phyloP scores from a whole-genome alignment of 2,329 filamentous ascomycete genomes.

The Stromatinia cepivora region DNA sequence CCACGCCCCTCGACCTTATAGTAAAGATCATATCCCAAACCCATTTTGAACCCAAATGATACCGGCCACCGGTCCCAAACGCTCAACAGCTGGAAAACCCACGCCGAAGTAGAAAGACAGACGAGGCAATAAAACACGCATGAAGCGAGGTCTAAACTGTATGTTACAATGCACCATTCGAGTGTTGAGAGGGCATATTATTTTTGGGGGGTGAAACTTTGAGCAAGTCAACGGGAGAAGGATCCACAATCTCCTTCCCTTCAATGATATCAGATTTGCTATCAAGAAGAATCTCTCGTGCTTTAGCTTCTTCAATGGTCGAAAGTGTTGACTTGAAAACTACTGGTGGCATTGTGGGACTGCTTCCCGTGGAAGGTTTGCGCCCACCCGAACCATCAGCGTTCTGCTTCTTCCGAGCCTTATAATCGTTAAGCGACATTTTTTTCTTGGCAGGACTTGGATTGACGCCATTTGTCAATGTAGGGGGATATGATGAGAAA shows the following conservation, averaged over 20 bases:
- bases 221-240: slow-evolving; percentile 24
- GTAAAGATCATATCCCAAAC: slow-evolving; percentile 28
- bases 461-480: slow-evolving; percentile 47
- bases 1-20: slow-evolving; percentile 17
- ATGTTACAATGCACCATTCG: slow-evolving; percentile 44
- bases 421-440: slow-evolving; percentile 66
- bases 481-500: slow-evolving; percentile 48
- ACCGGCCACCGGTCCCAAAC: slow-evolving; percentile 24
- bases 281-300: slow-evolving; percentile 37
- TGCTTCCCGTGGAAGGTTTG: slow-evolving; percentile 33
- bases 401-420: slow-evolving; percentile 49
- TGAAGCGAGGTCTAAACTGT: slow-evolving; percentile 37
- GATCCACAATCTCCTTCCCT: slow-evolving; percentile 39
- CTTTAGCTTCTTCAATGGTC: slow-evolving; percentile 46
- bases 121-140: slow-evolving; percentile 29
- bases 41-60: slow-evolving; percentile 34
- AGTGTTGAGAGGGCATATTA: slow-evolving; percentile 29
- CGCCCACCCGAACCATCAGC: slow-evolving; percentile 28
- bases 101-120: slow-evolving; percentile 33
- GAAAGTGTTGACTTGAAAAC: slow-evolving; percentile 45
- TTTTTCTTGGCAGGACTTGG: slow-evolving; percentile 62
- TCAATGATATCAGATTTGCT: slow-evolving; percentile 43
- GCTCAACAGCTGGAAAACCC: slow-evolving; percentile 30
- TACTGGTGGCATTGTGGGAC: slow-evolving; percentile 41
- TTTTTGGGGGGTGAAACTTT: slow-evolving; percentile 25